Conservation (phyloP, 176 grass and related monocot species). For the Secale cereale region DNA sequence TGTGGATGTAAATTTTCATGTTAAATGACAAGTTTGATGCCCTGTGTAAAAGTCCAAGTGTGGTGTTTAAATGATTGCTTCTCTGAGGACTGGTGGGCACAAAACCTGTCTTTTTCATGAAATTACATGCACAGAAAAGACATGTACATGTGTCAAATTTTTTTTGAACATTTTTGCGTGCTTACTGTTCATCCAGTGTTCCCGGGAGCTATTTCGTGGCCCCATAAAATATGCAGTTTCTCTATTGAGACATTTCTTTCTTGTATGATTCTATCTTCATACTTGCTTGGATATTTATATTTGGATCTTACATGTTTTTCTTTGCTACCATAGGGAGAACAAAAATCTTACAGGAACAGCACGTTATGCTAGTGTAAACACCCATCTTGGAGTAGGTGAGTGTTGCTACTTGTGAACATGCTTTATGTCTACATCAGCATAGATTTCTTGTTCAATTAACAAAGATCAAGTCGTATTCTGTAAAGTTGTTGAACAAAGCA, state of each 20-base stretch:
- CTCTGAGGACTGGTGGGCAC: not conserved
- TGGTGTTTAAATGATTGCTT: not conserved
- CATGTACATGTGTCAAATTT: not conserved
- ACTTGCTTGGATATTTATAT: not conserved
- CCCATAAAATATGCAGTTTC: not conserved
- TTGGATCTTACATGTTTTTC: slow-evolving; percentile 24
- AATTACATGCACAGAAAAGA: not conserved
- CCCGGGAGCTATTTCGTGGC: not conserved
- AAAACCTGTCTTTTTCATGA: not conserved
- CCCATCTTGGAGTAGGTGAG: slow-evolving; percentile 75
- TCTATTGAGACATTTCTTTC: not conserved
- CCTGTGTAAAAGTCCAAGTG: not conserved
- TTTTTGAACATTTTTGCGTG: not conserved
- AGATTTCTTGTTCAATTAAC: not conserved
- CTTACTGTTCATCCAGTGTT: slow-evolving; percentile 1
- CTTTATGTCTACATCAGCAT: not conserved
- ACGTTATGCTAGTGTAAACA: slow-evolving; percentile 73
- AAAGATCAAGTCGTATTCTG: not conserved
- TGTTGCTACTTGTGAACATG: not conserved
- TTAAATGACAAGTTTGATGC: not conserved
- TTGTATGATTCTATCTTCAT: not conserved
- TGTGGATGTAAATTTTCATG: not conserved
- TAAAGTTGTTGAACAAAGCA: not conserved
- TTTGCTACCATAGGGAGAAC: slow-evolving; percentile 50
- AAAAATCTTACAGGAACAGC: slow-evolving; percentile 77